Conservation (phyloP, 371 early-diverging fungal species). For the Mucor piriformis region DNA sequence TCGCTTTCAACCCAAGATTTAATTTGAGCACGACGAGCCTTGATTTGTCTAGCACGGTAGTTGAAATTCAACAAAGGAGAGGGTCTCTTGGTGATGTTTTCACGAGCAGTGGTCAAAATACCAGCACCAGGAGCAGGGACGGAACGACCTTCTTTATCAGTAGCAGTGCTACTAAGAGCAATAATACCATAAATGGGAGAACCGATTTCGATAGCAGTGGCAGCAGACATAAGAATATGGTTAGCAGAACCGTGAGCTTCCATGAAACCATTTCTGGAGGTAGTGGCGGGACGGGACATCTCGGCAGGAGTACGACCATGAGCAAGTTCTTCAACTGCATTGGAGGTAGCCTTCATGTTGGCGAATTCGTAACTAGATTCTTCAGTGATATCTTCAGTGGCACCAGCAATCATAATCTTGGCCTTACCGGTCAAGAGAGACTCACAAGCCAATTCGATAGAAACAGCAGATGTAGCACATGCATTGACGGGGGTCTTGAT, state of each 20-base stretch:
- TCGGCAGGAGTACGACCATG: conserved; percentile 88
- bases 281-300: conserved; percentile 92
- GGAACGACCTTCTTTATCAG: conserved; percentile 96
- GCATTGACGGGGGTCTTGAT: conserved; percentile 96
- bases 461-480: conserved; percentile 93
- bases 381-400: conserved; percentile 92
- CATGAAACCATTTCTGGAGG: conserved; percentile 95
- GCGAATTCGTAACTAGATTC: conserved; percentile 95
- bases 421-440: conserved; percentile 92
- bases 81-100: conserved; percentile 61
- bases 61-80: conserved; percentile 87
- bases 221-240: conserved; percentile 89
- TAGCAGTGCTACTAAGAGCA: conserved; percentile 91
- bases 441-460: conserved; percentile 92
- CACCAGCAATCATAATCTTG: conserved; percentile 94
- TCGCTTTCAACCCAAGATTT: conserved; percentile 87
- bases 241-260: conserved; percentile 94
- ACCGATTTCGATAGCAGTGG: conserved; percentile 92
- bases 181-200: conserved; percentile 94
- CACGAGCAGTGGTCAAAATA: conserved; percentile 93
- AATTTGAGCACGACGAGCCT: conserved; percentile 81
- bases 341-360: conserved; percentile 96
- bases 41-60: conserved; percentile 89
- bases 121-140: conserved; percentile 97
- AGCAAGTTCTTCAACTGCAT: conserved; percentile 82